phyloP scores from a whole-genome alignment of 139 green algal species.

The Desmodesmus armatus region DNA sequence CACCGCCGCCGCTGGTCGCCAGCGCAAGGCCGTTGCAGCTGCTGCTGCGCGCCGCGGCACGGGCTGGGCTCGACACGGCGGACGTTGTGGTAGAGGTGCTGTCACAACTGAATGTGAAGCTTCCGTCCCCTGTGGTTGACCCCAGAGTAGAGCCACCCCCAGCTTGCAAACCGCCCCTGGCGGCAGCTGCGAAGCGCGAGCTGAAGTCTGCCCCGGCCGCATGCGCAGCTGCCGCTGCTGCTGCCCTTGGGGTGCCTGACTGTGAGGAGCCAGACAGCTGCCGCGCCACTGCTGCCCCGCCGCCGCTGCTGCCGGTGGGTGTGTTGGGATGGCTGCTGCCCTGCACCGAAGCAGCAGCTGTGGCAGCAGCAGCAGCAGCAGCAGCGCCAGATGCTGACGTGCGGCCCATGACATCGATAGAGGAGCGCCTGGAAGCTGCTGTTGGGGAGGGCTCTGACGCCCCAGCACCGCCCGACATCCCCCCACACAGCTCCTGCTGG shows the following conservation, averaged over 20 bases:
- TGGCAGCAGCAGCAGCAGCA: not conserved
- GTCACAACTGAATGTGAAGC: too few species aligned
- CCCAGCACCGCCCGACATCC: not conserved
- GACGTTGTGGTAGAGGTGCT: too few species aligned
- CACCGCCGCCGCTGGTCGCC: not conserved
- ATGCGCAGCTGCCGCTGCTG: not conserved
- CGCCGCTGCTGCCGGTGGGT: not conserved
- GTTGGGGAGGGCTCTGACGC: conserved; percentile 28
- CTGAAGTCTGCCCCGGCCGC: not conserved
- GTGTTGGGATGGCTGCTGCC: not conserved
- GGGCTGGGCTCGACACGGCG: too few species aligned
- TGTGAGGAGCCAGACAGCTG: too few species aligned
- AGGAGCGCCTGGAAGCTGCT: conserved; percentile 11
- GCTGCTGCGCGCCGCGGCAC: not conserved
- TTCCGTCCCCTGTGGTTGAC: too few species aligned
- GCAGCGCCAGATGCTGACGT: too few species aligned
- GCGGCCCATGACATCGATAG: too few species aligned
- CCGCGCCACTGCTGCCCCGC: too few species aligned
- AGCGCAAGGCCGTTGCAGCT: too few species aligned
- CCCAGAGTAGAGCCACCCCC: too few species aligned
- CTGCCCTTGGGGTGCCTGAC: not conserved
- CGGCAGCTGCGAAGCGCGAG: too few species aligned
- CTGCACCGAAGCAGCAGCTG: not conserved
- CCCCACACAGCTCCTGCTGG: conserved; percentile 8
- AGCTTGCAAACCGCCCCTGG: too few species aligned